phyloP scores from a whole-genome alignment of 2,329 filamentous ascomycete species.

The Penicillium sp. region DNA sequence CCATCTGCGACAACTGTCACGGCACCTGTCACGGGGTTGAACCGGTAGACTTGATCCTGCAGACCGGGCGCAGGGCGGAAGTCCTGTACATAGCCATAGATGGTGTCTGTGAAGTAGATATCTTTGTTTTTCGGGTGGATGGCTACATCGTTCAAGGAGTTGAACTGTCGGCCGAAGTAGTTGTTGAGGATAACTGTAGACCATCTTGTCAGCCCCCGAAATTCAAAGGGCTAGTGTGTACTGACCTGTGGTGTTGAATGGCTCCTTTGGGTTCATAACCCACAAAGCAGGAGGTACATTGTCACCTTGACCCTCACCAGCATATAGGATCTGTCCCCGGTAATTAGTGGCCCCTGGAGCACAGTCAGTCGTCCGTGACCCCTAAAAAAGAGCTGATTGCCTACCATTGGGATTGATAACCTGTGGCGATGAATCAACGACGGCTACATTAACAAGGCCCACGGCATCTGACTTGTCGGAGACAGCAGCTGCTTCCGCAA shows the following conservation, averaged over 20 bases:
- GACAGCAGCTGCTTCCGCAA: slow-evolving; percentile 12
- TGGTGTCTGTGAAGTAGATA: slow-evolving; percentile 17
- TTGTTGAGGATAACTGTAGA: slow-evolving; percentile 16
- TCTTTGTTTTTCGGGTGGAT: slow-evolving; percentile 16
- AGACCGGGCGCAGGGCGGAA: slow-evolving; percentile 16
- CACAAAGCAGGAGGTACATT: slow-evolving; percentile 13
- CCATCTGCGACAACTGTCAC: slow-evolving; percentile 13
- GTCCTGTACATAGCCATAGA: slow-evolving; percentile 16
- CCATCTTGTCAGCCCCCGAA: not conserved
- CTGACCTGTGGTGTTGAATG: slow-evolving; percentile 14
- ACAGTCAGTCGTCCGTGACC: not conserved
- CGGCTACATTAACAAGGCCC: slow-evolving; percentile 5
- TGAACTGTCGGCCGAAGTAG: slow-evolving; percentile 18
- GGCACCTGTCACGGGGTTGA: slow-evolving; percentile 12
- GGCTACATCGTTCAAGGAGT: slow-evolving; percentile 15
- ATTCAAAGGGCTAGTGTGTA: not conserved
- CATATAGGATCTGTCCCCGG: slow-evolving; percentile 10
- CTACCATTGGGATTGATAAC: slow-evolving; percentile 12
- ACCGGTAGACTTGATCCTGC: slow-evolving; percentile 15
- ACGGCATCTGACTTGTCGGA: slow-evolving; percentile 10
- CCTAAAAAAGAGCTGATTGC: not conserved
- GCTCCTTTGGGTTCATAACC: slow-evolving; percentile 14
- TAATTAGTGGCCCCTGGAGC: slow-evolving; percentile 9
- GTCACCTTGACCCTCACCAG: slow-evolving; percentile 14
- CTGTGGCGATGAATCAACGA: slow-evolving; percentile 6